Evolutionary conservation across 352 stramenopile species (phyloP).

Genomic region (Phytophthora cajani): DNA sequence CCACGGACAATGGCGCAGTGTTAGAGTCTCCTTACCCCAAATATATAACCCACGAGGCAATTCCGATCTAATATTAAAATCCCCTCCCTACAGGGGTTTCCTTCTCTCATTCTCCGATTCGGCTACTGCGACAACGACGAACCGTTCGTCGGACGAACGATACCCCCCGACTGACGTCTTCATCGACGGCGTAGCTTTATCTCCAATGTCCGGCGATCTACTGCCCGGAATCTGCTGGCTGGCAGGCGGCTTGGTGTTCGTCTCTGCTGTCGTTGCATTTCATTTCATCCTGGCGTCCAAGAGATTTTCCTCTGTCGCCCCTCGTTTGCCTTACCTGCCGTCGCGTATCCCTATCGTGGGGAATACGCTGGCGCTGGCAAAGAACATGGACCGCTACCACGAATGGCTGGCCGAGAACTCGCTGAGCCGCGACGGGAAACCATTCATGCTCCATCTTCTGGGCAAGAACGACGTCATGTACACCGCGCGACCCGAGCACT

Average conservation of each 20-base stretch:
- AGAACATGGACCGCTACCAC: conserved; percentile 4
- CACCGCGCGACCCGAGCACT: conserved; percentile 8
- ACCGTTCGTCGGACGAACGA: no score
- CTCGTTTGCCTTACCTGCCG: conserved; percentile 50
- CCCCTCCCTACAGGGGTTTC: no score
- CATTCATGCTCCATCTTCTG: conserved; percentile 13
- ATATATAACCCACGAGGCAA: no score
- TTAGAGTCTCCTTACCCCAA: no score
- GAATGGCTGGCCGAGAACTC: conserved; percentile 1
- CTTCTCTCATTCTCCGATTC: no score
- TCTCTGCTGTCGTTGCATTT: background rate
- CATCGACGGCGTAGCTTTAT: background rate
- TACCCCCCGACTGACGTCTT: background rate
- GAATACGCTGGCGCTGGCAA: conserved; percentile 39
- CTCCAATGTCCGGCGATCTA: background rate
- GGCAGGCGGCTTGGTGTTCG: background rate
- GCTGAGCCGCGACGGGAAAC: conserved; percentile 4
- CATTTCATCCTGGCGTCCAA: background rate
- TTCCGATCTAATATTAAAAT: no score
- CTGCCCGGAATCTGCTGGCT: background rate
- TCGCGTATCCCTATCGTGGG: conserved; percentile 50
- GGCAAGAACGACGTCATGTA: conserved; percentile 14
- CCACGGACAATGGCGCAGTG: no score
- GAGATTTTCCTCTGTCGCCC: background rate
- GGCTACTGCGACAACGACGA: background rate